Conservation (phyloP, 2,329 filamentous ascomycete genomes). For the Cordyceps tenuipes region DNA sequence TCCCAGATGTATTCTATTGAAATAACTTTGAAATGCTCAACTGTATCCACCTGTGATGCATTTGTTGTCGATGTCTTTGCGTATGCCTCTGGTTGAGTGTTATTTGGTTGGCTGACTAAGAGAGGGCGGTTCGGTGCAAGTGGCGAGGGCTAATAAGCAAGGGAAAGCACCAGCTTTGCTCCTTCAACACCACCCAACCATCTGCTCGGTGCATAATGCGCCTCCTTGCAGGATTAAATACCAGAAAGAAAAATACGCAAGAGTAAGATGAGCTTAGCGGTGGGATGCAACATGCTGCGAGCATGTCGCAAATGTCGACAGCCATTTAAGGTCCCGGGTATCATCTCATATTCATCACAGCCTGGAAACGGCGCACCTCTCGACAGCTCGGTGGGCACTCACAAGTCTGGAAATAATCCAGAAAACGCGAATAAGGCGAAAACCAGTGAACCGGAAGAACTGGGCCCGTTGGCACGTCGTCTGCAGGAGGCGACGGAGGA, state of each 20-base stretch:
- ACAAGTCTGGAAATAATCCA: slow-evolving; percentile 6
- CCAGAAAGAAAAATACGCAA: background rate
- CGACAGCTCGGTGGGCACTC: background rate
- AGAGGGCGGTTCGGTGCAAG: background rate
- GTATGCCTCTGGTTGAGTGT: background rate
- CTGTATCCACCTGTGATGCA: background rate
- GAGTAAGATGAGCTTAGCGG: background rate
- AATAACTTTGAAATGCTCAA: too few relatives aligned
- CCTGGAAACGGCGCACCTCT: background rate
- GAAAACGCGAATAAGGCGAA: background rate
- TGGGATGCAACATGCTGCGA: background rate
- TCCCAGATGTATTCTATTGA: background rate
- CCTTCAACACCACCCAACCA: background rate
- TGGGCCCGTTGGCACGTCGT: slow-evolving; percentile 46
- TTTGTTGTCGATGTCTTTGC: background rate
- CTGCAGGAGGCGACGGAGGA: slow-evolving; percentile 57
- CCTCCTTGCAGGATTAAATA: background rate
- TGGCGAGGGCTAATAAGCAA: background rate
- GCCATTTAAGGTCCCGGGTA: background rate
- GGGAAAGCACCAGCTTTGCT: background rate
- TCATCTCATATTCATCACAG: slow-evolving; percentile 1
- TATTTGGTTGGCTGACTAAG: slow-evolving; percentile 4
- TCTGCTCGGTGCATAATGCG: background rate
- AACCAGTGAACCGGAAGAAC: slow-evolving; percentile 12
- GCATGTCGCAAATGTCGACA: background rate